phyloP scores from a whole-genome alignment of 345 rosid species.

The Boechera stricta region DNA sequence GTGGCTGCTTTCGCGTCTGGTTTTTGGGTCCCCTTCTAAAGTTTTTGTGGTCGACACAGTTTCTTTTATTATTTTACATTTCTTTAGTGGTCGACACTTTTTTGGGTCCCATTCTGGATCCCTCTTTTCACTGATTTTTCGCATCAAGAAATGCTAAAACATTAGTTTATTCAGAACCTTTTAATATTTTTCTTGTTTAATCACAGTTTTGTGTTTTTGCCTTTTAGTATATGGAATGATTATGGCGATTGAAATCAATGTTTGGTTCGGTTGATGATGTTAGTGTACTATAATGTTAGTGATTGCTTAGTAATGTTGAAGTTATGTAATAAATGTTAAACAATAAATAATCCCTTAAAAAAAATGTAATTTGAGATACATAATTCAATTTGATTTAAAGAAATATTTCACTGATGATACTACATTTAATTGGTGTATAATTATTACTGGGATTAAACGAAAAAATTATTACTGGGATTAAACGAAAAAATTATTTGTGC shows the following conservation, averaged over 20 bases:
- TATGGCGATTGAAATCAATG: background rate
- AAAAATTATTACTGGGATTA: background rate
- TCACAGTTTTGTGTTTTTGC: background rate
- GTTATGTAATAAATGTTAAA: background rate
- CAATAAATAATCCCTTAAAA: background rate
- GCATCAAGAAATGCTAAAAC: too few species aligned
- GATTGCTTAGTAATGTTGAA: background rate
- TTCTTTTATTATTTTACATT: too few species aligned
- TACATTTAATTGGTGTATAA: too few species aligned
- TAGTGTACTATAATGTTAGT: background rate
- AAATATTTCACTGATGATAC: background rate
- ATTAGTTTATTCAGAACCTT: too few species aligned
- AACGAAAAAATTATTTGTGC: background rate
- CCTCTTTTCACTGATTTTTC: background rate
- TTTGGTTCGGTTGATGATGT: background rate
- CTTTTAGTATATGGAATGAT: background rate
- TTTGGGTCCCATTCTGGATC: background rate
- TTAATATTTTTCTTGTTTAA: too few species aligned
- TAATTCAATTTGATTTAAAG: background rate
- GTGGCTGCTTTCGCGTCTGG: background rate
- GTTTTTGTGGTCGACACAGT: constrained; percentile 6
- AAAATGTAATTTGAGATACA: background rate
- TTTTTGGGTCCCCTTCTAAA: constrained; percentile 12
- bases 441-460: too few species aligned
- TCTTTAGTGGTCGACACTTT: constrained; percentile 22